phyloP scores from a whole-genome alignment of 108 stramenopile species.

The Cyclotella kingstonii region DNA sequence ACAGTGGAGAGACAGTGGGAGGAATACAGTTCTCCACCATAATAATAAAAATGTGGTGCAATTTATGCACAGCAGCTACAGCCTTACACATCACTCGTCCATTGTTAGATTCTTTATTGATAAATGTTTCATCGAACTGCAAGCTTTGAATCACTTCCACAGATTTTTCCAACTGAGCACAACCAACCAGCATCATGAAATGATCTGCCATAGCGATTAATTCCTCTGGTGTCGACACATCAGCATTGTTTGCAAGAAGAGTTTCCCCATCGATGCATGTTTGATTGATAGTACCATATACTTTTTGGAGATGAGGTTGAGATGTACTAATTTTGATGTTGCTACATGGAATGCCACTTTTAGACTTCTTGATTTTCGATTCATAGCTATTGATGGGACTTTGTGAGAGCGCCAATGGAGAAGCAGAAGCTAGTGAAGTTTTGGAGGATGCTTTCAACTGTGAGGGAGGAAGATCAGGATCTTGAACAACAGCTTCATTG shows the following conservation, averaged over 20 bases:
- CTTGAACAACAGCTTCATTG: conserved; percentile 17
- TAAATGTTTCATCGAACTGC: not conserved
- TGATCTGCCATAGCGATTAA: conserved; percentile 27
- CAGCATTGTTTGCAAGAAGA: not conserved
- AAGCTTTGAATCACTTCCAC: conserved; percentile 14
- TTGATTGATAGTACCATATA: conserved; percentile 3
- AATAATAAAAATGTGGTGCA: conserved; percentile 19
- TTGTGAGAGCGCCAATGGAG: not conserved
- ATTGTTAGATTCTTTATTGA: not conserved
- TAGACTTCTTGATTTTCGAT: too few species aligned
- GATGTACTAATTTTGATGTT: not conserved
- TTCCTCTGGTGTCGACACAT: conserved; percentile 14
- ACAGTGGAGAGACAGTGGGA: too few species aligned
- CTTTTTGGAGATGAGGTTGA: conserved; percentile 9
- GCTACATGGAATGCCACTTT: too few species aligned
- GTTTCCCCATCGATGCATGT: conserved; percentile 2
- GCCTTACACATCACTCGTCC: conserved; percentile 7
- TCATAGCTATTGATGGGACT: too few species aligned
- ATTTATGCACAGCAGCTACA: conserved; percentile 11
- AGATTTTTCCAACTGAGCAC: conserved; percentile 15
- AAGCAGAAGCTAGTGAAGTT: not conserved
- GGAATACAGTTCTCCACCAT: conserved; percentile 32
- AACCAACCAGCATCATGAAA: conserved; percentile 24
- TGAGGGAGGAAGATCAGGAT: not conserved
- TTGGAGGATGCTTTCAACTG: not conserved